Percentiles rank a stretch among this genome's conserved stretches.
phyloP scores from a whole-genome alignment of 2,329 filamentous ascomycete species.

The Penicillium carneum region DNA sequence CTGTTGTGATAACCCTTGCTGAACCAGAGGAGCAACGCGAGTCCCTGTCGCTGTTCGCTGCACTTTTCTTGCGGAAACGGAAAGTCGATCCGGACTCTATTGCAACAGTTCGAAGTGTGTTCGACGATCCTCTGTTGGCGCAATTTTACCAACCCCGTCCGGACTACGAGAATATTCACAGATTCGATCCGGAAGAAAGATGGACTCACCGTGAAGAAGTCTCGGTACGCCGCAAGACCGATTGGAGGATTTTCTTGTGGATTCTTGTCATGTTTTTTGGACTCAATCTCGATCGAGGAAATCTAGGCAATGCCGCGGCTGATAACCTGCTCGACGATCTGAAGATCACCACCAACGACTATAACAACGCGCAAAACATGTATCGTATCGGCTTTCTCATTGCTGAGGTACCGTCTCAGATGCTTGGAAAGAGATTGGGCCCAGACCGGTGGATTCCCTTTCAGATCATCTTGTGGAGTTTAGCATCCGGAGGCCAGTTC shows the following conservation, averaged over 20 bases:
- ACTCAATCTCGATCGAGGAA: slow-evolving; percentile 40
- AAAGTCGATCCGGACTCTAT: slow-evolving; percentile 31
- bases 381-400: slow-evolving; percentile 41
- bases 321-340: slow-evolving; percentile 41
- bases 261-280: slow-evolving; percentile 58
- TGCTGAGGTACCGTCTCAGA: slow-evolving; percentile 43
- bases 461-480: slow-evolving; percentile 41
- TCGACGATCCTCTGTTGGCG: slow-evolving; percentile 52
- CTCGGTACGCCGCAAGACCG: slow-evolving; percentile 38
- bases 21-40: slow-evolving; percentile 15
- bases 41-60: slow-evolving; percentile 24
- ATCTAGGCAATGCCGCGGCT: slow-evolving; percentile 37
- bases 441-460: slow-evolving; percentile 42
- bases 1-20: not conserved
- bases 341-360: slow-evolving; percentile 42
- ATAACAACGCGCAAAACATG: slow-evolving; percentile 43
- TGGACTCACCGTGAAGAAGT: slow-evolving; percentile 43
- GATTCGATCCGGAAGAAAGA: slow-evolving; percentile 42
- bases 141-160: slow-evolving; percentile 39
- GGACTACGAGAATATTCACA: slow-evolving; percentile 49
- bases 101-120: slow-evolving; percentile 45
- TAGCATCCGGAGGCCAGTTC: slow-evolving; percentile 37
- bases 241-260: slow-evolving; percentile 47
- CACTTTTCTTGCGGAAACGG: slow-evolving; percentile 36
- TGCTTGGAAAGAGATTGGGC: slow-evolving; percentile 42